These are phyloP conservation scores for Balamuthia mandrillaris DNA, from an alignment of 208 protist genomes.

Conservation along the genomic window DNA sequence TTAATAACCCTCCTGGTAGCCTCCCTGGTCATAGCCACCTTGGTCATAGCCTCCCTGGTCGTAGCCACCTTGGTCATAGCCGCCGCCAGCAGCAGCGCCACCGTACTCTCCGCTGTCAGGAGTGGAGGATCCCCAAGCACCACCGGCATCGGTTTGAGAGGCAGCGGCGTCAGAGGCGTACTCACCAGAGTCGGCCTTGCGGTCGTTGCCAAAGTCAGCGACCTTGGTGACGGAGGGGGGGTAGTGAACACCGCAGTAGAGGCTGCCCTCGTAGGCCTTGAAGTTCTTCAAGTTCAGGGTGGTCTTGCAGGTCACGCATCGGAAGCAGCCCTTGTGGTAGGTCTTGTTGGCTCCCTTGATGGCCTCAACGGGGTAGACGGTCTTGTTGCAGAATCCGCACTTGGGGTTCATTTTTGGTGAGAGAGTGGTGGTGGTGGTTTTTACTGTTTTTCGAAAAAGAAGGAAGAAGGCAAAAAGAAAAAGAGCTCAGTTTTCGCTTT, in stretches of 20 bases:
- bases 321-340: background rate
- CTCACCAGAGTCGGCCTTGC: slow-evolving; percentile 12
- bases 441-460: too few relatives aligned
- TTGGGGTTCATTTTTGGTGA: slow-evolving; percentile 33
- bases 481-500: too few relatives aligned
- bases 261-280: background rate
- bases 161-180: background rate
- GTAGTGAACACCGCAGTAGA: background rate
- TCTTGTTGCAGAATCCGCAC: slow-evolving; percentile 38
- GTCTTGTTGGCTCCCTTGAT: background rate
- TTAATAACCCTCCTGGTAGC: background rate
- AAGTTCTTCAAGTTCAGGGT: background rate
- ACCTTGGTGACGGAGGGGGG: background rate
- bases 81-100: background rate
- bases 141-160: background rate
- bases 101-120: slow-evolving; percentile 11
- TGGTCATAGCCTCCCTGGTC: background rate
- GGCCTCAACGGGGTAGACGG: slow-evolving; percentile 15
- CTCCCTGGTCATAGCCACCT: background rate
- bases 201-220: background rate
- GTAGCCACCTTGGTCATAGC: background rate
- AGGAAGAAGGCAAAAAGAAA: too few relatives aligned
- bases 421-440: too few relatives aligned
- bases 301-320: background rate
- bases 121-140: background rate